phyloP scores from a whole-genome alignment of 768 basidiomycete species.

The Boletus insuetus region DNA sequence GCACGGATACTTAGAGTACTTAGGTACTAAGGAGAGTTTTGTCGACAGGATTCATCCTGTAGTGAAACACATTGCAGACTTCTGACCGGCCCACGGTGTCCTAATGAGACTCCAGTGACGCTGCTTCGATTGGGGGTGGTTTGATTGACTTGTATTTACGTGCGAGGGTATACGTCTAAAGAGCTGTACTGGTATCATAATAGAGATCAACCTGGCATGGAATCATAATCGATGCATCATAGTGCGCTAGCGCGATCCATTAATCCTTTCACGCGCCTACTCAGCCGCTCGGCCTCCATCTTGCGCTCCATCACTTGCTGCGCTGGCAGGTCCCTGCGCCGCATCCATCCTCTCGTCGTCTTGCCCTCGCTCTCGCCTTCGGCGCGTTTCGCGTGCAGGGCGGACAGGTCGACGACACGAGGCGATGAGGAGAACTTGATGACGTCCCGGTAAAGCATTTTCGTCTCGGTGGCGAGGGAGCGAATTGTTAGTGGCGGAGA shows the following conservation, averaged over 20 bases:
- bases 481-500: conserved; percentile 52
- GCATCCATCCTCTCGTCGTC: conserved; percentile 65
- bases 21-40: too few relatives aligned
- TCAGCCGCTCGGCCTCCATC: conserved; percentile 71
- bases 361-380: conserved; percentile 46
- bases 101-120: too few relatives aligned
- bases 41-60: too few relatives aligned
- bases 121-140: too few relatives aligned
- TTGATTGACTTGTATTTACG: too few relatives aligned
- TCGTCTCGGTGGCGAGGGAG: conserved; percentile 77
- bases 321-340: conserved; percentile 76
- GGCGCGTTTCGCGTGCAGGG: conserved; percentile 48
- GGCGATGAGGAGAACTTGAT: conserved; percentile 81
- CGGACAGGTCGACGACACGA: conserved; percentile 81
- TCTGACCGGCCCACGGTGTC: too few relatives aligned
- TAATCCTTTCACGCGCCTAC: conserved; percentile 65
- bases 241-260: conserved; percentile 55
- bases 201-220: too few relatives aligned
- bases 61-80: too few relatives aligned
- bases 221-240: background rate
- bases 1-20: too few relatives aligned
- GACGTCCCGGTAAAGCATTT: conserved; percentile 84
- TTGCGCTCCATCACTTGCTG: conserved; percentile 78
- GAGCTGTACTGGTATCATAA: too few relatives aligned
- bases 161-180: too few relatives aligned